Conservation (phyloP, 257 asterid species). For the Solanum dulcamara region DNA sequence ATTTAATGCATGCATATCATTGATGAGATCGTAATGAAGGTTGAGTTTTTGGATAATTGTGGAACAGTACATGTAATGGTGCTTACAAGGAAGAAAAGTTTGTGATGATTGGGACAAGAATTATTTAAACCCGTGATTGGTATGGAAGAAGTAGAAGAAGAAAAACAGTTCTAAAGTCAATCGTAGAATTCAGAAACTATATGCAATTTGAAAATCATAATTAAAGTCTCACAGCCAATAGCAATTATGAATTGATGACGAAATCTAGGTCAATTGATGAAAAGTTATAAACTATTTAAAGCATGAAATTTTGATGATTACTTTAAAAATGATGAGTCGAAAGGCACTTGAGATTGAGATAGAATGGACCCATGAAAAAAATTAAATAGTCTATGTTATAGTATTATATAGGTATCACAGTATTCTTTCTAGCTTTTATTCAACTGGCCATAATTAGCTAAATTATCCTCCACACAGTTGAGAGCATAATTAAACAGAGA, state of each 20-base stretch:
- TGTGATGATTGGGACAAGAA: constrained; percentile 13
- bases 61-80: background rate
- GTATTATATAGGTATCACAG: constrained; percentile 2
- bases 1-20: constrained; percentile 5
- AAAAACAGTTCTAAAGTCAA: constrained; percentile 21
- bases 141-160: background rate
- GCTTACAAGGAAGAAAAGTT: background rate
- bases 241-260: constrained; percentile 27
- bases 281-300: constrained; percentile 20
- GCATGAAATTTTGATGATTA: constrained; percentile 10
- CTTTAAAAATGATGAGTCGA: constrained; percentile 42
- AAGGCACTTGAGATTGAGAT: constrained; percentile 34
- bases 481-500: background rate
- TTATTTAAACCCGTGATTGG: constrained; percentile 6
- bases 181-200: constrained; percentile 7
- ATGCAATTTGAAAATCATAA: constrained; percentile 9
- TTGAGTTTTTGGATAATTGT: background rate
- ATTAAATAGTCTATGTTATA: constrained; percentile 1
- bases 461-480: background rate
- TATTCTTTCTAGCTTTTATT: constrained; percentile 1
- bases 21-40: background rate
- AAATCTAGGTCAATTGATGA: constrained; percentile 30
- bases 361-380: constrained; percentile 37
- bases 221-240: constrained; percentile 14
- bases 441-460: background rate